A percentile compares a stretch with the other conserved stretches of the same genome.
Evolutionary conservation across 129 eudicot species (phyloP).

Genomic region (Lonicera japonica): DNA sequence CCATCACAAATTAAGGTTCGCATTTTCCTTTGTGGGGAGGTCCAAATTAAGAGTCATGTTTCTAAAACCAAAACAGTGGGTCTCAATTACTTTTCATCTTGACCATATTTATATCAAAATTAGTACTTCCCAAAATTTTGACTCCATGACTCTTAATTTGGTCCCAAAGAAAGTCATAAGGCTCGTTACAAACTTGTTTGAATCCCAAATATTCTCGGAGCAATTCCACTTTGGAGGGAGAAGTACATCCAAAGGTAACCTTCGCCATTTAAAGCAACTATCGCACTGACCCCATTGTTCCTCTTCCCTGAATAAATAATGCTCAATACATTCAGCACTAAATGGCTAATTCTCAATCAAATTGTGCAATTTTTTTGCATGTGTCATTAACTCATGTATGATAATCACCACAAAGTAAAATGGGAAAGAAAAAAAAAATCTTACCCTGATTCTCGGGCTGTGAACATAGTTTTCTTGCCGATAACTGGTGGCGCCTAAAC

Average conservation of each 20-base stretch:
- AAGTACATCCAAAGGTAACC: constrained; percentile 64
- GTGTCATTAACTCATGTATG: not conserved
- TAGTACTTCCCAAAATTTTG: not conserved
- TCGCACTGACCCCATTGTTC: constrained; percentile 97
- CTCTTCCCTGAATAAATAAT: constrained; percentile 45
- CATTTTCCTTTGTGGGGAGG: no score
- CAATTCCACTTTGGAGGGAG: constrained; percentile 87
- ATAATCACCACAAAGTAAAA: not conserved
- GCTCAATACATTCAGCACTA: constrained; percentile 5
- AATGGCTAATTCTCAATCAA: not conserved
- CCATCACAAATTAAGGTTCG: no score
- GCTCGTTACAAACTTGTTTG: constrained; percentile 39
- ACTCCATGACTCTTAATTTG: not conserved
- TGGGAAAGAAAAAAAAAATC: not conserved
- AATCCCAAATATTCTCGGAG: constrained; percentile 66
- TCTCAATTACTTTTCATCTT: no score
- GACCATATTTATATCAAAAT: no score
- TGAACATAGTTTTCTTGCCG: constrained; percentile 81
- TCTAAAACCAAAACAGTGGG: no score
- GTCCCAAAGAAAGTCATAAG: not conserved
- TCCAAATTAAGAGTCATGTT: no score
- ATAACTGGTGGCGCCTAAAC: constrained; percentile 87
- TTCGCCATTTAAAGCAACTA: constrained; percentile 78
- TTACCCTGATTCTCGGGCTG: constrained; percentile 64
- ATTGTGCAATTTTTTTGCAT: no score